A percentile compares a stretch with the other conserved stretches of the same genome.
These are phyloP conservation scores for Recurvomyces mirabilis DNA, from an alignment of 495 filamentous ascomycete species.

Conservation along the genomic window DNA sequence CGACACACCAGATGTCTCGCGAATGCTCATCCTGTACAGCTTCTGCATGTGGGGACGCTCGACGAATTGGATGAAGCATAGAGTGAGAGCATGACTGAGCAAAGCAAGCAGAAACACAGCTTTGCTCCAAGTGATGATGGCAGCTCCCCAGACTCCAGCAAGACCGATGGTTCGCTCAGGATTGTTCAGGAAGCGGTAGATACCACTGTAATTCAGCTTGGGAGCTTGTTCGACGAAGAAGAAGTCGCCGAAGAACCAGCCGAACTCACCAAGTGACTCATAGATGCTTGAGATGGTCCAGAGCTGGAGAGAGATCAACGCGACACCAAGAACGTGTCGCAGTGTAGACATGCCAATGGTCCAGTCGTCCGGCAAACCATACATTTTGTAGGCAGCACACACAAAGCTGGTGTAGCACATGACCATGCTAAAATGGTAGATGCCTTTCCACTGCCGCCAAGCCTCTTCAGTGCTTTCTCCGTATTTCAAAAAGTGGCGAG, in stretches of 20 bases:
- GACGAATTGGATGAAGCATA: conserved; percentile 84
- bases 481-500: conserved; percentile 92
- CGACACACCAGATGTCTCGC: conserved; percentile 78
- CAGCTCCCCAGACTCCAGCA: conserved; percentile 92
- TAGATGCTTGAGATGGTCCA: conserved; percentile 94
- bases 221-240: conserved; percentile 78
- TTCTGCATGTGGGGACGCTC: conserved; percentile 99
- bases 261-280: conserved; percentile 92
- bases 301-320: conserved; percentile 73
- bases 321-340: conserved; percentile 71
- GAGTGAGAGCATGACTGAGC: conserved; percentile 68
- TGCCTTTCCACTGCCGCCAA: conserved; percentile 96
- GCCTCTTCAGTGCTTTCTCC: conserved; percentile 82
- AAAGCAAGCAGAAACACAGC: conserved; percentile 75
- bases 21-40: conserved; percentile 74
- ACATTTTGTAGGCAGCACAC: conserved; percentile 93
- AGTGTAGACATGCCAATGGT: conserved; percentile 69
- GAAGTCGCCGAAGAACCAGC: conserved; percentile 99
- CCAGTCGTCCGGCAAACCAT: conserved; percentile 74
- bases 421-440: conserved; percentile 82
- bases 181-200: conserved; percentile 96
- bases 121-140: conserved; percentile 78
- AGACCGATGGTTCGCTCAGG: conserved; percentile 88
- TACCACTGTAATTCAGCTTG: conserved; percentile 89
- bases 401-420: conserved; percentile 84